Percentiles rank a stretch among this genome's conserved stretches.
phyloP scores from a whole-genome alignment of 2,329 filamentous ascomycete species.

The Rhynchosporium graminicola region DNA sequence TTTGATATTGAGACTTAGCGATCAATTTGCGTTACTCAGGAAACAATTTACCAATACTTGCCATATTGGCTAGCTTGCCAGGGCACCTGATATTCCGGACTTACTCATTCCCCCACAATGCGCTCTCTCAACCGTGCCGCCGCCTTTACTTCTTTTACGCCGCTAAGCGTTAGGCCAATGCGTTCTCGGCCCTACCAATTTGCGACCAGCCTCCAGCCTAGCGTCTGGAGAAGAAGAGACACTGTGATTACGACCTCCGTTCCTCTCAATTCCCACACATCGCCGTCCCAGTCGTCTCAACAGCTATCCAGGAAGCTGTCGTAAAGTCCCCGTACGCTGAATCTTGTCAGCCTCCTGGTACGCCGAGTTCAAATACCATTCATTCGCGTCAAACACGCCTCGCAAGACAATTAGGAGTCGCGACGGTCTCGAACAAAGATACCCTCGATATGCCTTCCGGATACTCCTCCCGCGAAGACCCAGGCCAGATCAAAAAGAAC shows the following conservation, averaged over 20 bases:
- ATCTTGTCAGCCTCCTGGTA: conserved; percentile 9
- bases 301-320: conserved; percentile 17
- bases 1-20: too few species aligned
- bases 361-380: conserved; percentile 1
- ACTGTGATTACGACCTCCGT: neutral
- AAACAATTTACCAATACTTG: too few species aligned
- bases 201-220: conserved; percentile 4
- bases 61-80: too few species aligned
- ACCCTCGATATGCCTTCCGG: conserved; percentile 55
- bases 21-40: too few species aligned
- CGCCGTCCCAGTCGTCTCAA: conserved; percentile 4
- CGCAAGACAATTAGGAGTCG: conserved; percentile 23
- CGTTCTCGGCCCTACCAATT: conserved; percentile 11
- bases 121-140: neutral
- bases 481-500: conserved; percentile 78
- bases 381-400: conserved; percentile 13
- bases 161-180: conserved; percentile 10
- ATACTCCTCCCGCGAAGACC: conserved; percentile 68
- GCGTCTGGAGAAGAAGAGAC: conserved; percentile 12
- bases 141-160: neutral
- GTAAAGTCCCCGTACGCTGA: conserved; percentile 14
- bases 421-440: conserved; percentile 20
- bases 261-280: neutral
- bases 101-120: too few species aligned
- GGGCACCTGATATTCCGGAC: too few species aligned